Conservation (phyloP, 192 early-diverging fungal species). For the Helicostylum pulchrum region DNA sequence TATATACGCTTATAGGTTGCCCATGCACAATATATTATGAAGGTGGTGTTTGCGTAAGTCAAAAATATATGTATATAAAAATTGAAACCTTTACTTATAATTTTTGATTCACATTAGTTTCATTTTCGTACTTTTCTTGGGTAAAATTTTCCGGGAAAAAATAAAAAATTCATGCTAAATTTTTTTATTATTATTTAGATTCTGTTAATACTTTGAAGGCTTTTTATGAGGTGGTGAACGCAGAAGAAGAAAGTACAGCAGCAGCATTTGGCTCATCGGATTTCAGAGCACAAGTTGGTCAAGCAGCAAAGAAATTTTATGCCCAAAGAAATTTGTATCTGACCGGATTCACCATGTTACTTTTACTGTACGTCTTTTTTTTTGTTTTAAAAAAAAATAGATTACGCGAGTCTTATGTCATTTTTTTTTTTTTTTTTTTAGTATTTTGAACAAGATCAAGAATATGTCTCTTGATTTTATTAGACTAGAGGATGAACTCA, state of each 20-base stretch:
- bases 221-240: slow-evolving; percentile 16
- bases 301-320: slow-evolving; percentile 52
- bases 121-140: slow-evolving; percentile 51
- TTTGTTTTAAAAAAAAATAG: background rate
- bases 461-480: slow-evolving; percentile 44
- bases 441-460: slow-evolving; percentile 50
- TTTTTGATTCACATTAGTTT: slow-evolving; percentile 33
- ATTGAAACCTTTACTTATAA: background rate
- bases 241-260: slow-evolving; percentile 10
- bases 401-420: background rate
- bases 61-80: background rate
- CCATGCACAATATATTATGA: slow-evolving; percentile 39
- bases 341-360: slow-evolving; percentile 53
- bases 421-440: background rate
- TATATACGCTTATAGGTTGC: slow-evolving; percentile 26
- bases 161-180: background rate
- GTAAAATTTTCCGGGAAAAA: slow-evolving; percentile 25
- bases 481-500: slow-evolving; percentile 40
- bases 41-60: slow-evolving; percentile 51
- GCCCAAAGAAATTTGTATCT: slow-evolving; percentile 59
- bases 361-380: slow-evolving; percentile 46
- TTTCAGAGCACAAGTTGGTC: slow-evolving; percentile 31
- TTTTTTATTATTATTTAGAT: slow-evolving; percentile 31
- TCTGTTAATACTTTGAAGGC: slow-evolving; percentile 44
- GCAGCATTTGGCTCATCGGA: slow-evolving; percentile 21